These are phyloP conservation scores for Uronychia setigera DNA, from an alignment of 73 alveolate genomes.

Conservation along the genomic window DNA sequence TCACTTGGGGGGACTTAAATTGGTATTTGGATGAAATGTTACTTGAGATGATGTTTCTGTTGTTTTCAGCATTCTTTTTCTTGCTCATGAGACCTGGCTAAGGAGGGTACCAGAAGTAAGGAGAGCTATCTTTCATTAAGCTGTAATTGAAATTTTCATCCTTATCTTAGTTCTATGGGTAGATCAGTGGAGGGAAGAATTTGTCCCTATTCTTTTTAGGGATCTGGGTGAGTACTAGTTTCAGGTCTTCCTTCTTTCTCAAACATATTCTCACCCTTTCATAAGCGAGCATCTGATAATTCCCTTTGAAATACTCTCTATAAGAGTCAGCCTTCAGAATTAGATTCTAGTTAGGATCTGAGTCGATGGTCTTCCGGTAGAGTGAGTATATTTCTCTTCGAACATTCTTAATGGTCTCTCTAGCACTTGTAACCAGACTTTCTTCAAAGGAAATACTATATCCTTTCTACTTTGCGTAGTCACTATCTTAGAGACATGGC, in stretches of 20 bases:
- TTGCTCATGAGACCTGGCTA: conserved; percentile 13
- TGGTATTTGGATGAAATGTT: conserved; percentile 5
- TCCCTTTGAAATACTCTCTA: conserved; percentile 87
- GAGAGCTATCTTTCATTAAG: conserved; percentile 28
- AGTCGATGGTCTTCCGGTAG: conserved; percentile 38
- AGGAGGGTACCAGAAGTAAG: conserved; percentile 71
- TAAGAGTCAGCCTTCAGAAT: conserved; percentile 84
- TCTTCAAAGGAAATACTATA: conserved; percentile 49
- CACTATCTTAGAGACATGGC: conserved; percentile 22
- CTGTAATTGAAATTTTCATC: conserved; percentile 26
- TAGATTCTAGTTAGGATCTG: conserved; percentile 48
- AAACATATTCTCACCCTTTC: conserved; percentile 87
- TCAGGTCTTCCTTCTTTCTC: conserved; percentile 64
- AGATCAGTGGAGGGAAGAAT: conserved; percentile 55
- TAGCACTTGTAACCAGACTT: conserved; percentile 75
- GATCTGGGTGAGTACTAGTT: conserved; percentile 58
- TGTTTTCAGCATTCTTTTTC: conserved; percentile 1
- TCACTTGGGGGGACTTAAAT: conserved; percentile 14
- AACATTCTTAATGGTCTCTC: conserved; percentile 80
- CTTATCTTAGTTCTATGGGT: conserved; percentile 3
- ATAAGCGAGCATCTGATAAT: conserved; percentile 78
- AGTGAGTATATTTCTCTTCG: conserved; percentile 46
- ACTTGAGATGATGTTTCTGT: background rate
- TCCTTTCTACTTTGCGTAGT: conserved; percentile 18
- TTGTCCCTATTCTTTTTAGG: conserved; percentile 45